Conservation (phyloP, 495 filamentous ascomycete genomes). For the Viridothelium virens region DNA sequence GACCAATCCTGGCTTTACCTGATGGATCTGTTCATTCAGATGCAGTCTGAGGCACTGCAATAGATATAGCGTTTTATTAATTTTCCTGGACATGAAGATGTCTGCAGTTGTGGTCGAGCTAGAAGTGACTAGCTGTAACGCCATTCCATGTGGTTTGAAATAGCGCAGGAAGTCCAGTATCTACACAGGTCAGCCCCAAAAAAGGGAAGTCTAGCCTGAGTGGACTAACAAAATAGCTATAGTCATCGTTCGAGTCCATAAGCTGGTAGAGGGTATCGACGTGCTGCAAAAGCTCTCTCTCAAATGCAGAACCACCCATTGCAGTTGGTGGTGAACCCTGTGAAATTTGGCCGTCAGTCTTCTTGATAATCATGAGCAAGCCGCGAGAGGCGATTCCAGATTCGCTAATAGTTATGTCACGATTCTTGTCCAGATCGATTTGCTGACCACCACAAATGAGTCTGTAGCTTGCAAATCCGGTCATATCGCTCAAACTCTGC, state of each 20-base stretch:
- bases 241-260: constrained; percentile 56
- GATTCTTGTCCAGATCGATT: constrained; percentile 40
- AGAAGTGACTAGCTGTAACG: constrained; percentile 15
- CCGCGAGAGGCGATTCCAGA: constrained; percentile 3
- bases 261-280: constrained; percentile 80
- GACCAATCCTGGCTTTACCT: constrained; percentile 13
- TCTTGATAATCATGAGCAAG: not conserved
- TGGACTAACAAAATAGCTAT: constrained; percentile 20
- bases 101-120: not conserved
- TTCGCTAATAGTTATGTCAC: constrained; percentile 4
- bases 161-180: constrained; percentile 26
- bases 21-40: constrained; percentile 11
- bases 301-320: constrained; percentile 23
- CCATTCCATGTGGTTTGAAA: constrained; percentile 21
- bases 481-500: constrained; percentile 59
- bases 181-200: constrained; percentile 9
- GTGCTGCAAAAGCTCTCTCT: constrained; percentile 55
- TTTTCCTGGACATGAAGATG: constrained; percentile 18
- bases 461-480: constrained; percentile 53
- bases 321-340: not conserved
- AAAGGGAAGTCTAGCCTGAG: not conserved
- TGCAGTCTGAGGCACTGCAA: constrained; percentile 13
- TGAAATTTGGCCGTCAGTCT: not conserved
- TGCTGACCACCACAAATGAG: constrained; percentile 46
- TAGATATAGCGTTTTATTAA: constrained; percentile 14